Conservation (phyloP, 768 basidiomycete species). For the Kockovaella imperatae region DNA sequence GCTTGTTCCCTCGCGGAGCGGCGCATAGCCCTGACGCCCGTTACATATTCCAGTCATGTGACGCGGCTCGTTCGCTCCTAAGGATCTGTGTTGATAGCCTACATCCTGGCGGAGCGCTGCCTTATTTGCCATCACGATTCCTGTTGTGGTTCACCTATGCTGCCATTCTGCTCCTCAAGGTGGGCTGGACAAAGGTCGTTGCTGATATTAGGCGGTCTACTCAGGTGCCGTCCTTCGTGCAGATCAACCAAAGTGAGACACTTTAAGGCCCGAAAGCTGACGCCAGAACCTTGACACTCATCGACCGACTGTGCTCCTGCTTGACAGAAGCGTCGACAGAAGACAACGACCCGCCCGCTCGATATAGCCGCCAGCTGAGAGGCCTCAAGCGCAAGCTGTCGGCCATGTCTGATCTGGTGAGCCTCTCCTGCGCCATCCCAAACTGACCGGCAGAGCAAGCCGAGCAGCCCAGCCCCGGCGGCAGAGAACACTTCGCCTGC, state of each 20-base stretch:
- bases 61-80: slow-evolving; percentile 35
- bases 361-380: slow-evolving; percentile 35
- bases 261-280: background rate
- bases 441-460: slow-evolving; percentile 6
- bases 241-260: slow-evolving; percentile 31
- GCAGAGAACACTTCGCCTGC: slow-evolving; percentile 16
- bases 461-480: slow-evolving; percentile 20
- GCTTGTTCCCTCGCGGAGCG: slow-evolving; percentile 37
- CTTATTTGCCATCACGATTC: slow-evolving; percentile 35
- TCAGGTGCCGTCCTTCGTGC: slow-evolving; percentile 42
- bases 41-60: slow-evolving; percentile 41
- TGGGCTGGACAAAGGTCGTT: slow-evolving; percentile 1
- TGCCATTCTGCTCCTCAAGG: slow-evolving; percentile 39
- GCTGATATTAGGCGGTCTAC: slow-evolving; percentile 28
- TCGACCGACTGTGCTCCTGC: slow-evolving; percentile 34
- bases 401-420: slow-evolving; percentile 19
- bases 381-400: slow-evolving; percentile 26
- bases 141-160: slow-evolving; percentile 42
- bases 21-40: slow-evolving; percentile 32
- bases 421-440: slow-evolving; percentile 5
- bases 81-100: slow-evolving; percentile 38
- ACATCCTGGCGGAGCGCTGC: slow-evolving; percentile 33
- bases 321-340: slow-evolving; percentile 27
- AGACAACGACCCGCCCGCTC: slow-evolving; percentile 33
- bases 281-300: slow-evolving; percentile 26